Conservation (phyloP, 2,329 filamentous ascomycete species). For the Arachnomyces sp. region DNA sequence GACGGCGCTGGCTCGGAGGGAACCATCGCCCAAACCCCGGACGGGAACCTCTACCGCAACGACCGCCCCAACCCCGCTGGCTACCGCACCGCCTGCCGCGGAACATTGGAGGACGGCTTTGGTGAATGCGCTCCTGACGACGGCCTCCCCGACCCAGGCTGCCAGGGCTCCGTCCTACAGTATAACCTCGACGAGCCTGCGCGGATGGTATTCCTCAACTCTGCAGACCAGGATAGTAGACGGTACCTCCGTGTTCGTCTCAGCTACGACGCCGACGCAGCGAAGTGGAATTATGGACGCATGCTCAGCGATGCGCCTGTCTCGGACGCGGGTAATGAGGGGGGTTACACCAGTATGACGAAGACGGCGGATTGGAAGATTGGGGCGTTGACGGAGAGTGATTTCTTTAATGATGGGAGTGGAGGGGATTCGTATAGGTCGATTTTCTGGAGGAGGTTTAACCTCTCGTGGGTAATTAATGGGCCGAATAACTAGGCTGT, state of each 20-base stretch:
- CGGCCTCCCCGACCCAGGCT: conserved; percentile 6
- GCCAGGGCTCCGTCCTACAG: conserved; percentile 3
- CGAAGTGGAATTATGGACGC: conserved; percentile 5
- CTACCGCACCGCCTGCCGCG: conserved; percentile 3
- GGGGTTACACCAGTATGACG: conserved; percentile 7
- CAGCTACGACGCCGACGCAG: conserved; percentile 6
- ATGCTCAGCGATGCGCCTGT: conserved; percentile 2
- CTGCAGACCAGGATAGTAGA: not conserved
- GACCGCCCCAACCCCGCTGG: not conserved
- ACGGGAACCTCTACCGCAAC: conserved; percentile 5
- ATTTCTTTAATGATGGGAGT: conserved; percentile 4
- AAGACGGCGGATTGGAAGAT: conserved; percentile 7
- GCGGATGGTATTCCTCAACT: conserved; percentile 6
- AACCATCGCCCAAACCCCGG: conserved; percentile 5
- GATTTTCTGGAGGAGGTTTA: conserved; percentile 6
- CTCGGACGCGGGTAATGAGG: conserved; percentile 2
- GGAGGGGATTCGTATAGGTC: conserved; percentile 4
- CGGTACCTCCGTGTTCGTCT: conserved; percentile 5
- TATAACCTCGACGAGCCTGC: conserved; percentile 3
- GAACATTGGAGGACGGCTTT: conserved; percentile 3
- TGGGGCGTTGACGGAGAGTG: conserved; percentile 4
- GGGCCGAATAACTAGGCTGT: not conserved
- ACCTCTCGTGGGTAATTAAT: conserved; percentile 7
- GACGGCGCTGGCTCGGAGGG: conserved; percentile 4
- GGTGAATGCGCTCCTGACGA: conserved; percentile 1